Percentiles rank a stretch among this genome's conserved stretches.
These are phyloP conservation scores for Colletotrichum plurivorum DNA, from an alignment of 2,329 filamentous ascomycete genomes.

Conservation along the genomic window DNA sequence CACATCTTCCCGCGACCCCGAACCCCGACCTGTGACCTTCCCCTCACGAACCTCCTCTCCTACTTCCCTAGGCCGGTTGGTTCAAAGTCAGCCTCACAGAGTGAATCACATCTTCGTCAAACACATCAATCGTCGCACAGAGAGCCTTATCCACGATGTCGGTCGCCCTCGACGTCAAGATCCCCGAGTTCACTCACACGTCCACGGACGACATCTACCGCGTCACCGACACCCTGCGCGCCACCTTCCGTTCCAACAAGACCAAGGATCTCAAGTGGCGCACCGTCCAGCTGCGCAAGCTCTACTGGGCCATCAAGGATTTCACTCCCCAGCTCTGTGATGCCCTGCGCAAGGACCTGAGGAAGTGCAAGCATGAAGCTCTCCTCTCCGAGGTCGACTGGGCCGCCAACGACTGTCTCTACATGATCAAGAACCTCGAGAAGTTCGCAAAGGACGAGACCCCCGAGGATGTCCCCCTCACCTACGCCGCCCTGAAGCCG, in stretches of 20 bases:
- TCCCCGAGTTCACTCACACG: conserved; percentile 71
- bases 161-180: conserved; percentile 49
- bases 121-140: background rate
- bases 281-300: conserved; percentile 87
- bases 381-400: conserved; percentile 82
- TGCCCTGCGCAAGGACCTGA: conserved; percentile 83
- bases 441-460: conserved; percentile 88
- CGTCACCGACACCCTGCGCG: conserved; percentile 72
- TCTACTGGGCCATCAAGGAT: conserved; percentile 94
- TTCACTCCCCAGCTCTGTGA: conserved; percentile 79
- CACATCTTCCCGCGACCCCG: conserved; percentile 15
- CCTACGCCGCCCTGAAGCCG: conserved; percentile 78
- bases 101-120: background rate
- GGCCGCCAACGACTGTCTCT: conserved; percentile 85
- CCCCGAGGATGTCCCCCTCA: conserved; percentile 76
- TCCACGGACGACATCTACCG: conserved; percentile 75
- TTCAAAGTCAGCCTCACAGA: too few species aligned
- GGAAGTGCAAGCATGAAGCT: conserved; percentile 83
- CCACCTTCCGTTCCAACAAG: conserved; percentile 82
- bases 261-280: conserved; percentile 89
- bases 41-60: conserved; percentile 34
- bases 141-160: conserved; percentile 52
- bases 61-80: conserved; percentile 1
- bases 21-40: conserved; percentile 30
- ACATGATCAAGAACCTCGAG: conserved; percentile 82